Evolutionary conservation across 2,329 filamentous ascomycete species (phyloP).

Genomic region (Alternaria panax): DNA sequence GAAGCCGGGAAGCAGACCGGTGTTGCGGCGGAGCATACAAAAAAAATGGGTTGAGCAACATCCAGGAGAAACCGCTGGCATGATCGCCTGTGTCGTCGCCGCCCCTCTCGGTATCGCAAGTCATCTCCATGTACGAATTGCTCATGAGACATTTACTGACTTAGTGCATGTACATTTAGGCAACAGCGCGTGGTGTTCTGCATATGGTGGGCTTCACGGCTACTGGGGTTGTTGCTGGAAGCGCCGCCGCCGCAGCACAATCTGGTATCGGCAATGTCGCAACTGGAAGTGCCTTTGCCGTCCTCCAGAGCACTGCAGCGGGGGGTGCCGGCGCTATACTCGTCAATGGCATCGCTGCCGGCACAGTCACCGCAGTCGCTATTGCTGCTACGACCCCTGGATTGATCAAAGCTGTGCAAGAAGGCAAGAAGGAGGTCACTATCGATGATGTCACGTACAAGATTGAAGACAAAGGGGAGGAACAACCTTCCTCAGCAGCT

Average conservation of each 20-base stretch:
- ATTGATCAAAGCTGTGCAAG: slow-evolving; percentile 3
- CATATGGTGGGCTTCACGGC: slow-evolving; percentile 18
- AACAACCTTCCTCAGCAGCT: background rate
- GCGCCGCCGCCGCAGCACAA: slow-evolving; percentile 23
- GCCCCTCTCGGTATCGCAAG: slow-evolving; percentile 15
- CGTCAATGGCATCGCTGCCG: slow-evolving; percentile 22
- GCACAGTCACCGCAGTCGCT: slow-evolving; percentile 4
- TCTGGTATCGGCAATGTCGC: slow-evolving; percentile 23
- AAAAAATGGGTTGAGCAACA: slow-evolving; percentile 22
- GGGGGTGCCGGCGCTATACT: slow-evolving; percentile 19
- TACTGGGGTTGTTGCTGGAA: slow-evolving; percentile 20
- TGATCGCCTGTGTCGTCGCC: slow-evolving; percentile 12
- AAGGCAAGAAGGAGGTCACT: background rate
- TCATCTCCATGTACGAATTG: too few relatives aligned
- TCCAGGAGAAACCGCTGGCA: slow-evolving; percentile 14
- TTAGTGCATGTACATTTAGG: too few relatives aligned
- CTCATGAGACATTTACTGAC: too few relatives aligned
- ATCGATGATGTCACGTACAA: background rate
- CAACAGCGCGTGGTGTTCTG: slow-evolving; percentile 3
- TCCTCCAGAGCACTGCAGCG: slow-evolving; percentile 30
- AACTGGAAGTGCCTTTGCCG: slow-evolving; percentile 23
- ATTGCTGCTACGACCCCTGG: slow-evolving; percentile 10
- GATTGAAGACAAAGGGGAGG: background rate
- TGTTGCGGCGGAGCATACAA: background rate
- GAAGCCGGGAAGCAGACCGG: slow-evolving; percentile 8